Percentiles rank a stretch among this genome's conserved stretches.
Conservation (phyloP, 2,329 filamentous ascomycete species). For the Penicillium verrucosum region DNA sequence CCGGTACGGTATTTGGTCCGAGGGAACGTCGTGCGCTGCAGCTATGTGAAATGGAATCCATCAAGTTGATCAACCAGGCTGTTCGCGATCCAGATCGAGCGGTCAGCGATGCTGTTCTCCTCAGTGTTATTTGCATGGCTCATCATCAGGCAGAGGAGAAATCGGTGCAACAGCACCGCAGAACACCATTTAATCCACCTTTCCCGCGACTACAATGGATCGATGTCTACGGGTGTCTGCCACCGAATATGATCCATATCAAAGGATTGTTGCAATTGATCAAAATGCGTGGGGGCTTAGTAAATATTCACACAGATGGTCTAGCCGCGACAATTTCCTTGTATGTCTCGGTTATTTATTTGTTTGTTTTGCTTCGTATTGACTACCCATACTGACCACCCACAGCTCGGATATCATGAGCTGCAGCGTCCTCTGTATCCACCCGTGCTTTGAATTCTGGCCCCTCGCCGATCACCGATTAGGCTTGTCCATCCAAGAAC, state of each 20-base stretch:
- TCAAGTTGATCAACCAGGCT: slow-evolving; percentile 36
- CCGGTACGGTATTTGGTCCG: slow-evolving; percentile 17
- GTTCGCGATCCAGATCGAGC: slow-evolving; percentile 31
- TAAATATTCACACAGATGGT: slow-evolving; percentile 36
- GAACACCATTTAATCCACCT: slow-evolving; percentile 33
- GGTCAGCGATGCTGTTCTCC: slow-evolving; percentile 34
- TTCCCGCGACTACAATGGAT: slow-evolving; percentile 38
- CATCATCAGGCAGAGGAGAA: slow-evolving; percentile 29
- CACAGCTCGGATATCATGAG: slow-evolving; percentile 30
- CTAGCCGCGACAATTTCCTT: slow-evolving; percentile 39
- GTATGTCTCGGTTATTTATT: slow-evolving; percentile 23
- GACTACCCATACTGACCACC: slow-evolving; percentile 4
- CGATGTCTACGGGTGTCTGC: slow-evolving; percentile 35
- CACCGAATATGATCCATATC: slow-evolving; percentile 36
- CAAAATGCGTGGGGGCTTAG: slow-evolving; percentile 37
- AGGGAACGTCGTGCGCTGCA: slow-evolving; percentile 25
- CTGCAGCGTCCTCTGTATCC: slow-evolving; percentile 22
- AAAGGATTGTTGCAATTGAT: slow-evolving; percentile 36
- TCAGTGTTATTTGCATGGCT: slow-evolving; percentile 37
- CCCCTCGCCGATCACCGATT: slow-evolving; percentile 21
- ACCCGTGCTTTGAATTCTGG: slow-evolving; percentile 29
- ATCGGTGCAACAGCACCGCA: slow-evolving; percentile 9
- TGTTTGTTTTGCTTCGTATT: not conserved
- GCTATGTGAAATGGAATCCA: slow-evolving; percentile 33
- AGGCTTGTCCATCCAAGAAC: slow-evolving; percentile 20